phyloP scores from a whole-genome alignment of 2,329 filamentous ascomycete species.

The Nemania sp. region DNA sequence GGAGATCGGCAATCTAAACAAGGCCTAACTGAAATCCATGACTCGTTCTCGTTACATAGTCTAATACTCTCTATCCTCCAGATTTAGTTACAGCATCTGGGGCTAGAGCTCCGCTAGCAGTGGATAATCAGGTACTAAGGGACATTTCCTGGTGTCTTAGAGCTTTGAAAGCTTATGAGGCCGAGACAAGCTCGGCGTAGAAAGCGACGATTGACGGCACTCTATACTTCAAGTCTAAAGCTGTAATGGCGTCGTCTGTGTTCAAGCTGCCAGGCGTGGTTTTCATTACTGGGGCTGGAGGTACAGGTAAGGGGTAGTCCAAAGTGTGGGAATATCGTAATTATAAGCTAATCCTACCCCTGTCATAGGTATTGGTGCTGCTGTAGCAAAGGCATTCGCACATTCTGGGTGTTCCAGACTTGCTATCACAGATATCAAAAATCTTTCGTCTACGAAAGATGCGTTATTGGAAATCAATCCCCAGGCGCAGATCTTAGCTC shows the following conservation, averaged over 20 bases:
- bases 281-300: slow-evolving; percentile 61
- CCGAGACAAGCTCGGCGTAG: neutral
- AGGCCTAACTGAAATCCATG: neutral
- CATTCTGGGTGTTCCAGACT: slow-evolving; percentile 62
- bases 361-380: slow-evolving; percentile 65
- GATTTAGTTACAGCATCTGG: neutral
- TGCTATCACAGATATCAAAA: slow-evolving; percentile 66
- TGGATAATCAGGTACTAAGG: neutral
- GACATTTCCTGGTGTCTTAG: neutral
- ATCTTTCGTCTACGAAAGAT: slow-evolving; percentile 54
- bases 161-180: neutral
- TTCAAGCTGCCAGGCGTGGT: slow-evolving; percentile 59
- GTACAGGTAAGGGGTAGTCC: slow-evolving; percentile 54
- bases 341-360: neutral
- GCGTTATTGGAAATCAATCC: slow-evolving; percentile 53
- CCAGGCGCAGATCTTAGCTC: slow-evolving; percentile 49
- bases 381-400: slow-evolving; percentile 64
- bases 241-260: slow-evolving; percentile 32
- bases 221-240: neutral
- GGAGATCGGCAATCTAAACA: neutral
- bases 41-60: neutral
- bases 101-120: neutral
- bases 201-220: neutral
- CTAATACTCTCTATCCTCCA: neutral
- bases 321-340: neutral